Base-by-base conservation (phyloP, 257 asterid species). In the Thymus quinquecostatus region DNA sequence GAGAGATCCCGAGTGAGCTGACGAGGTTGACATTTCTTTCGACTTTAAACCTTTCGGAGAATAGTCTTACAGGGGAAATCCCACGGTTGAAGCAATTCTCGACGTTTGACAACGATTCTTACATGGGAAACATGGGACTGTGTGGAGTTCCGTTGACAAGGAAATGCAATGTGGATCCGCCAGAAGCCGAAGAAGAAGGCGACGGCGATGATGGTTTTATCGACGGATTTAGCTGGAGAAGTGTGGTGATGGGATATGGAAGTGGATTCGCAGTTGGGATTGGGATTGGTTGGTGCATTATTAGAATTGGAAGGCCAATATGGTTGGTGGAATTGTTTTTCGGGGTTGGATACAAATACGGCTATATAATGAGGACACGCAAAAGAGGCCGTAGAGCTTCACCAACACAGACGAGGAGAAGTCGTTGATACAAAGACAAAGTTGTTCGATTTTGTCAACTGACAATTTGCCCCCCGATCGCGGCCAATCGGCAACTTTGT, bases 81-180 rank as follows among this genome's bases (percentile, higher is more conserved):
- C 75, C 75, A 4, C 50, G 33, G 10, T 5, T 62, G 36, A 4
- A 5, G 1, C 70, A 69, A 5, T 40, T 79, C 28, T 28, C 41
- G 10, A 74, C 77, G 2, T 78, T 78, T 63, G 58, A 58, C 1
- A 69, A 73, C 38, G 36, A 34, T 6, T 78, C 78, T 3, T 77
- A 70, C 47, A 2, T 49, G 3, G 77, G 77, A 29, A 77, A 77
- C 62, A 0, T 0, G 1, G 55, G 69, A 27, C 27, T 71, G 33
- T 77, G 81, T 38, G 77, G 81, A 41, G 12, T n/a, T 62, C 79
- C 82, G 9, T 61, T 61, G 69, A 63, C 66, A 1, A 73, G 45
- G 45, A 55, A 54, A 32, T 78, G 82, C 7, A 45, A 21, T 0
- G 41, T 14, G 10, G 58, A 13, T 10, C 33, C 6, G 12, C 5